A percentile compares a stretch with the other conserved stretches of the same genome.
Conservation (phyloP, 2,329 filamentous ascomycete genomes). For the Phialocephala sp. region DNA sequence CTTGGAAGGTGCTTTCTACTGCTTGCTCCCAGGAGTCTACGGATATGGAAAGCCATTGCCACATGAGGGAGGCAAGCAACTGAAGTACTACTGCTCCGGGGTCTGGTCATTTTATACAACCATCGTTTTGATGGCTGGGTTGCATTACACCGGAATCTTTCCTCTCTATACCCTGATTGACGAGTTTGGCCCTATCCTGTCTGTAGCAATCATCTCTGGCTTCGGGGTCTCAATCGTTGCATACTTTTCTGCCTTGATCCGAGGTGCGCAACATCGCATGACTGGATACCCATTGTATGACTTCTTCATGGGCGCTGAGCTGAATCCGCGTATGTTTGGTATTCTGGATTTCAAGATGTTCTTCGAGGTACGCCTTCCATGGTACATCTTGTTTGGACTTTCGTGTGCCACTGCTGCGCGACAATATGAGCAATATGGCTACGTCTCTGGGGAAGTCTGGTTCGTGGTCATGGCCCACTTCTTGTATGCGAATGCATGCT, state of each 20-base stretch:
- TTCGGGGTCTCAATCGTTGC: constrained; percentile 83
- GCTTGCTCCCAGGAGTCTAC: constrained; percentile 85
- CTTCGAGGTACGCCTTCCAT: constrained; percentile 89
- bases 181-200: constrained; percentile 92
- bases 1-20: constrained; percentile 83
- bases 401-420: constrained; percentile 77
- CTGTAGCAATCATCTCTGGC: constrained; percentile 89
- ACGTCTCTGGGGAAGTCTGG: constrained; percentile 81
- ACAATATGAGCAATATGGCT: constrained; percentile 85
- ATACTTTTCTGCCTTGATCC: constrained; percentile 81
- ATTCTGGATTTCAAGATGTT: constrained; percentile 95
- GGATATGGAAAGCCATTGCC: constrained; percentile 86
- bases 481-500: constrained; percentile 89
- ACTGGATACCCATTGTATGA: constrained; percentile 82
- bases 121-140: constrained; percentile 68
- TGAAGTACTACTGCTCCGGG: constrained; percentile 94
- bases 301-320: constrained; percentile 89
- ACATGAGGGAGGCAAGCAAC: constrained; percentile 81
- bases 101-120: constrained; percentile 88
- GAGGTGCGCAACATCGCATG: constrained; percentile 91
- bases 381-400: constrained; percentile 87
- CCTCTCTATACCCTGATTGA: constrained; percentile 91
- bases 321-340: constrained; percentile 85
- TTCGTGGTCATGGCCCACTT: constrained; percentile 91
- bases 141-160: constrained; percentile 87